These are phyloP conservation scores for Coniochaeta pulveracea DNA, from an alignment of 2,329 filamentous ascomycete genomes.

Conservation along the genomic window DNA sequence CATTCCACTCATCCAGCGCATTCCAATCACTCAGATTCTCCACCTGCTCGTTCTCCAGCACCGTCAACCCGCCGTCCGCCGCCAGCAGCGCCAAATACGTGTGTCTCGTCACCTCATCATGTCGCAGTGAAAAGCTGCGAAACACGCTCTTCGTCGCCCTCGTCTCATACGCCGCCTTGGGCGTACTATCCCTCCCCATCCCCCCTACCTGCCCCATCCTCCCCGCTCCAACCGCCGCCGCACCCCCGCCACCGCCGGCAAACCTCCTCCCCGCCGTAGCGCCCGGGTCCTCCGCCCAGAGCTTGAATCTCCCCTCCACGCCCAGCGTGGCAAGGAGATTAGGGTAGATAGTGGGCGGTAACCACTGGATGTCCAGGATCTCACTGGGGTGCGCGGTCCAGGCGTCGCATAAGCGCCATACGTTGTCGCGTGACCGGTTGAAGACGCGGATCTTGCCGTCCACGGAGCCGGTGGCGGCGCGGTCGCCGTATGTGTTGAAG, in stretches of 20 bases:
- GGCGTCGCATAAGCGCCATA: conserved; percentile 73
- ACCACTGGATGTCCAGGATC: conserved; percentile 90
- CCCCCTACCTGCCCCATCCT: not conserved
- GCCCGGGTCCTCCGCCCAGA: conserved; percentile 86
- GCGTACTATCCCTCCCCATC: conserved; percentile 9
- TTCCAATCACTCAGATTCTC: conserved; percentile 71
- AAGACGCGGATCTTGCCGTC: conserved; percentile 92
- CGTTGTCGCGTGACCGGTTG: conserved; percentile 66
- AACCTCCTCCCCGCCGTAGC: conserved; percentile 75
- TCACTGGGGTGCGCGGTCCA: conserved; percentile 88
- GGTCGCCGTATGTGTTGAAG: conserved; percentile 87
- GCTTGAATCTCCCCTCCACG: conserved; percentile 78
- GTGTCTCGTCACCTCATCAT: conserved; percentile 67
- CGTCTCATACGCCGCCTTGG: conserved; percentile 43
- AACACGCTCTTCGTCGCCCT: conserved; percentile 54
- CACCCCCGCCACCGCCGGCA: conserved; percentile 39
- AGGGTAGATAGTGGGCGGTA: conserved; percentile 77
- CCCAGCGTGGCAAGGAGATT: conserved; percentile 80
- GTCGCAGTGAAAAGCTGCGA: conserved; percentile 74
- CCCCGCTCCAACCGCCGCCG: not conserved
- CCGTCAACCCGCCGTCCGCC: conserved; percentile 65
- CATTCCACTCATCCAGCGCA: conserved; percentile 63
- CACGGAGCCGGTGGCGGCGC: conserved; percentile 81
- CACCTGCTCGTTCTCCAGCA: conserved; percentile 78
- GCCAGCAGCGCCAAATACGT: conserved; percentile 80